Evolutionary conservation across 495 filamentous ascomycete species (phyloP), one percentile per base, ranked within the genome.

Genomic region (Lepidopterella palustris): DNA sequence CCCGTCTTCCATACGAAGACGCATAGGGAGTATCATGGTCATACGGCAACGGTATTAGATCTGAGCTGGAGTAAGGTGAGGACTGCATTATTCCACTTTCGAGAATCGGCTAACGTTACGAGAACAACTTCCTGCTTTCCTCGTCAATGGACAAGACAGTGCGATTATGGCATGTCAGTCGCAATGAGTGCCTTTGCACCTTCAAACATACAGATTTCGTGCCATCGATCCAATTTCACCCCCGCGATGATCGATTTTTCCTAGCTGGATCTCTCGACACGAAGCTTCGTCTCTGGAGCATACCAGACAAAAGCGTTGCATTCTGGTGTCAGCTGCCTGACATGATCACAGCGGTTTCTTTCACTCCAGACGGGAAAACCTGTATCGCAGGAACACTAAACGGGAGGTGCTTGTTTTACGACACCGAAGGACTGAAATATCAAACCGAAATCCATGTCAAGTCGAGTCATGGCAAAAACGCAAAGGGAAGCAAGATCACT

Each of bases 101-200:
- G 23, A 20, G 35, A 27, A 1, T 52, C 20, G 18, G 20, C 57
- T 58, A 54, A 58, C 32, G 11, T 29, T 15, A 26, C 10, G 61
- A 87, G 81, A 99, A 99, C 68, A 96, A 95, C 65, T 99, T 99
- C 64, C 77, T 99, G 53, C 81, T 99, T 27, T 96, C 92, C 26
- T 96, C 92, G 0, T 96, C 91, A 0, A 97, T 96, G 90, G 93
- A 99, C 72, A 97, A 96, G 74, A 97, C 93, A 2, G 95, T 99
- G 24, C 81, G 91, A 15, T 75, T 99, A 51, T 99, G 93, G 93
- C 93, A 97, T 73, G 77, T 92, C 40, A 91, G 82, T 69, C 79
- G 92, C 48, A 69, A 79, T 2, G 92, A 97, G 70, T 96, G 91
- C 67, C 79, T 99, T 4, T 96, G 90, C 70, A 91, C 89, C 29